Base-by-base conservation (phyloP, 2,329 filamentous ascomycete genomes). In the Cytospora schulzeri region DNA sequence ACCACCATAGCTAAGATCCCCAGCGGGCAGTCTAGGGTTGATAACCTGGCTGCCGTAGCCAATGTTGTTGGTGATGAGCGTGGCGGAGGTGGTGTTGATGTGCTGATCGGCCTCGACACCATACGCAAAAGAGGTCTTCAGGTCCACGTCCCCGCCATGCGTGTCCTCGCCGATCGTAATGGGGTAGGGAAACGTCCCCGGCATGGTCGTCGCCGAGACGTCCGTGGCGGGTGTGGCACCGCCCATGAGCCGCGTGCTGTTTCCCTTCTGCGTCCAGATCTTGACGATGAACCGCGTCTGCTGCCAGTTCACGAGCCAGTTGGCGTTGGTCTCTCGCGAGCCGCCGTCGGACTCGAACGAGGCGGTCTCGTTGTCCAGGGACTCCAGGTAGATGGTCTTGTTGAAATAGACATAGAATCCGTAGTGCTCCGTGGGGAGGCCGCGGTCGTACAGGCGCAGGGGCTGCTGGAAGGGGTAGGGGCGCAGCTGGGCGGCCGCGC, bases 391-490 rank as follows among this genome's bases (percentile, higher is more conserved):
- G 68, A 96, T 91, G 11, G 89, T 90, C 69, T 93, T 91, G 77
- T 93, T 88, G 76, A 91, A 98, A 80, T 97, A 96, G 0, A 86
- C 91, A 78, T 97, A 97, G 78, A 97, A 97, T 2, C 92, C 92
- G 76, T 96, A 97, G 77, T 97, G 92, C 75, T 98, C 94, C 0
- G 89, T 89, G 2, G 84, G 79, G 31, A 91, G 81, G 22, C 91
- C 93, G 24, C 93, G 90, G 74, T 98, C 92, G 75, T 89, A 98
- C 1, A 98, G 84, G 1, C 91, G 87, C 15, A 98, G 81, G 0
- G 92, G 94, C 72, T 98, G 95, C 66, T 89, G 86, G 0, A 81
- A 77, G 0, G 90, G 85, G 9, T 85, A 80, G 0, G 93, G 91
- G 54, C 95, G 85, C 67, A 97, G 80, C 12, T 84, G 84, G 3